phyloP scores from a whole-genome alignment of 1,284 basidiomycete species.

The Leccinum ponderosum region DNA sequence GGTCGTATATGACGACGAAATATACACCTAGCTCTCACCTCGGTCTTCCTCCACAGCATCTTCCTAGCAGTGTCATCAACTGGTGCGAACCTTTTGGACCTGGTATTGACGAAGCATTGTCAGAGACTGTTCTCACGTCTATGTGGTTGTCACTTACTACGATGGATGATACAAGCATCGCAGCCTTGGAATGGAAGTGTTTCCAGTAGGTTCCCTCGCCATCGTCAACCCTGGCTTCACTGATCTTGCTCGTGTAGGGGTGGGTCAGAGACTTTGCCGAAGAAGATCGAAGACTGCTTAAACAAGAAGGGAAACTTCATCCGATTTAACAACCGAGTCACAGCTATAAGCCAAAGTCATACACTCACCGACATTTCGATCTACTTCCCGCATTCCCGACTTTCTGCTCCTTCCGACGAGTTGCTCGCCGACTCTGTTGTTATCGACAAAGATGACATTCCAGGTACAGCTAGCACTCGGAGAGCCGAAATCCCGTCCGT shows the following conservation, averaged over 20 bases:
- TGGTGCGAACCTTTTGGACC: constrained; percentile 21
- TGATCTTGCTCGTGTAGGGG: constrained; percentile 2
- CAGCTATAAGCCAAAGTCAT: constrained; percentile 3
- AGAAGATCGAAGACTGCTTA: constrained; percentile 13
- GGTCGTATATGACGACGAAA: constrained; percentile 20
- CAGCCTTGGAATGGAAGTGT: constrained; percentile 16
- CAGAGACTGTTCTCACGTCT: constrained; percentile 1
- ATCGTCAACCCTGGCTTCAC: background rate
- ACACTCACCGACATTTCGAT: background rate
- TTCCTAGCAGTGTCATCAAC: constrained; percentile 20
- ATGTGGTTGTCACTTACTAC: background rate
- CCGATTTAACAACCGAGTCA: constrained; percentile 10
- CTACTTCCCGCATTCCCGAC: background rate
- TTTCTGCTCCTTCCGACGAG: background rate
- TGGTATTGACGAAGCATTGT: background rate
- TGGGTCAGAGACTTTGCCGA: constrained; percentile 11
- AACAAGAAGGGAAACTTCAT: constrained; percentile 1
- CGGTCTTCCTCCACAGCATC: constrained; percentile 11
- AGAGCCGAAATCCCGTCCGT: background rate
- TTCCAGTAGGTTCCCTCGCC: constrained; percentile 11
- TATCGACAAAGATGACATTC: background rate
- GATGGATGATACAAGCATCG: background rate
- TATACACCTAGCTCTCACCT: constrained; percentile 21
- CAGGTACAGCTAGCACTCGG: background rate
- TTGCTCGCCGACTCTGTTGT: background rate